Evolutionary conservation across 2,329 filamentous ascomycete species (phyloP), one percentile per base, ranked within the genome.

Genomic region (Talaromyces islandicus): DNA sequence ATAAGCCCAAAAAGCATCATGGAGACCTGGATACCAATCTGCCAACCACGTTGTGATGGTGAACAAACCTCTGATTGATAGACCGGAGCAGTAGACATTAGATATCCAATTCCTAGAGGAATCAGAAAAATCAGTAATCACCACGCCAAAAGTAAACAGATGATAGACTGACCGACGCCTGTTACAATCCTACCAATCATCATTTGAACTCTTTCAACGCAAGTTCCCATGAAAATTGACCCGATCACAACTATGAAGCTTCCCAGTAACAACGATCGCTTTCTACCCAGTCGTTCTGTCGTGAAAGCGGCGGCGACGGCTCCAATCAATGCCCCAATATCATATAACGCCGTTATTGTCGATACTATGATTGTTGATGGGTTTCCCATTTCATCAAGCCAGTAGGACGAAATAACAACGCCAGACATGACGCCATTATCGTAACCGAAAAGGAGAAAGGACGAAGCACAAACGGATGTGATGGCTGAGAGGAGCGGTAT

Each of bases 401-500:
- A 71, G 24, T 64, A 66, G 0, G 64, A 50, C 11, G 65, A 69
- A 38, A 70, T 64, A 35, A 71, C 64, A 9, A 71, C 66, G 46
- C 70, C 70, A 7, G 66, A 68, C 61, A 69, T 68, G 48, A 70
- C 62, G n/a, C 67, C 68, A 59, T 68, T 67, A 51, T 70, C 67
- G 54, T 68, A 70, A 11, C 68, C 68, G 46, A 69, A 69, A 12
- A 84, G 78, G 17, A 85, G 69, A 70, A 85, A 85, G 5, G 63
- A 54, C 7, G 64, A 60, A 17, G 62, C 55, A 48, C 64, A 66
- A 27, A 69, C 67, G 19, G 66, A 66, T 7, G 68, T 69, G 56
- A 70, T 68, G n/a, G 65, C 64, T 0, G 54, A 62, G 52, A 69
- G 60, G 12, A 70, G 63, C 4, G 62, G 50, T 1, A 59, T 41